Base-by-base conservation (phyloP, 2,329 filamentous ascomycete genomes). In the Alternaria tenuissima region DNA sequence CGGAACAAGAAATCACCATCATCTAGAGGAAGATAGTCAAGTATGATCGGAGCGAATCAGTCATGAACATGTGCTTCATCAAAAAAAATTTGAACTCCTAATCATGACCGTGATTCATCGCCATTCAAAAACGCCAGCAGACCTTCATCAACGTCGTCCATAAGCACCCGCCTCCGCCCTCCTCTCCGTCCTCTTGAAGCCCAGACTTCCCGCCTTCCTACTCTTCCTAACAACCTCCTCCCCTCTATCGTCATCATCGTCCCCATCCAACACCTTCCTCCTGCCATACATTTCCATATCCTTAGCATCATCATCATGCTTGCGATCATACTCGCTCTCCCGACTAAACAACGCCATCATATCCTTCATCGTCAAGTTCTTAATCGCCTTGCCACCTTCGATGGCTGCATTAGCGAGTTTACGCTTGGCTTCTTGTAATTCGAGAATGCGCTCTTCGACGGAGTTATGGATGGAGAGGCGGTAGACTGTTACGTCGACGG, bases 381-480 rank as follows among this genome's bases (percentile, higher is more conserved):
- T 88, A 16, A 89, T 87, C 61, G 90, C 91, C 74, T 88, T 91
- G 66, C 88, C 89, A 63, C 89, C 89, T 78, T 97, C 95, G 59
- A 99, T 95, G 12, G 95, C 92, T 63, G 94, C 89, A 73, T 93
- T 90, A n/a, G 95, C 94, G 12, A 99, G 86, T 70, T 93, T 88
- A 11, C 95, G 88, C 82, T 99, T 99, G 79, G 93, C 93, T 65
- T 97, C 91, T 80, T 99, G 95, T 22, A 99, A 86, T 62, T 91
- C 92, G n/a, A 98, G 83, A 70, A 99, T 99, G 59, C 94, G 89
- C 79, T 94, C 93, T 82, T 99, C 95, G 57, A 99, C 94, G 0
- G 91, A 94, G 67, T 90, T 86, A 66, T 88, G 87, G 62, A 99
- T 89, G 3, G 93, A 97, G 71, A 99, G 87, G 72, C 95, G 96